phyloP scores from a whole-genome alignment of 1,284 basidiomycete genomes.

The Ganoderma lingzhi region DNA sequence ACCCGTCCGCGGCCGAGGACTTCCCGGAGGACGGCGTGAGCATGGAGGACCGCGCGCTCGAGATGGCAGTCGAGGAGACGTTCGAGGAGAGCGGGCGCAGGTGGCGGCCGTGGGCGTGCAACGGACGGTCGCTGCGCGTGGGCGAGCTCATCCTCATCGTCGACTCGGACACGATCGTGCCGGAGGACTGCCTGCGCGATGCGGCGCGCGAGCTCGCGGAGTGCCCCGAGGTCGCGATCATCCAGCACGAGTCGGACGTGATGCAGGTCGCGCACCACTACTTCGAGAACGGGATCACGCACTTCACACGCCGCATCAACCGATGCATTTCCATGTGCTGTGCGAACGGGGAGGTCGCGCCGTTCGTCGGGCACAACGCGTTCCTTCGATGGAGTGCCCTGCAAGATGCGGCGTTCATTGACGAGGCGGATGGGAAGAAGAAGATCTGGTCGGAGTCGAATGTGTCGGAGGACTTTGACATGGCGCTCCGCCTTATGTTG shows the following conservation, averaged over 20 bases:
- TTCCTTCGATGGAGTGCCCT: slow-evolving; percentile 87
- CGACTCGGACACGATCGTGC: slow-evolving; percentile 88
- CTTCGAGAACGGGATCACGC: slow-evolving; percentile 87
- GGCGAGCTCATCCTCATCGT: slow-evolving; percentile 78
- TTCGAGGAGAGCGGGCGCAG: slow-evolving; percentile 64
- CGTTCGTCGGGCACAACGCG: slow-evolving; percentile 90
- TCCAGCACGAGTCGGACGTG: slow-evolving; percentile 86
- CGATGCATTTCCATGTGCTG: slow-evolving; percentile 79
- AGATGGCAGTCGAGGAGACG: slow-evolving; percentile 70
- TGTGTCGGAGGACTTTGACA: slow-evolving; percentile 87
- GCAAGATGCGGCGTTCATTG: slow-evolving; percentile 81
- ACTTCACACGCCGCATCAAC: slow-evolving; percentile 85
- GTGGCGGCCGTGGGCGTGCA: slow-evolving; percentile 72
- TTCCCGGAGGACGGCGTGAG: slow-evolving; percentile 56
- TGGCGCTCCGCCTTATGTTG: slow-evolving; percentile 70
- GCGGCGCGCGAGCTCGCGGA: slow-evolving; percentile 83
- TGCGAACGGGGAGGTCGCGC: slow-evolving; percentile 83
- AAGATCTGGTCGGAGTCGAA: slow-evolving; percentile 89
- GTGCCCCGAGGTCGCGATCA: slow-evolving; percentile 82
- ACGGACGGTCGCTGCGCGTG: slow-evolving; percentile 66
- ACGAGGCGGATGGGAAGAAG: slow-evolving; percentile 65
- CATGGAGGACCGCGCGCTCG: slow-evolving; percentile 51
- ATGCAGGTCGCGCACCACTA: slow-evolving; percentile 90
- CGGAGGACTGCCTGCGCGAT: slow-evolving; percentile 87
- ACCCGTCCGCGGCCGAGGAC: slow-evolving; percentile 25